Evolutionary conservation across 176 grass and related monocot species (phyloP), one percentile per base, ranked within the genome.

Genomic region (Phoenix roebelenii): DNA sequence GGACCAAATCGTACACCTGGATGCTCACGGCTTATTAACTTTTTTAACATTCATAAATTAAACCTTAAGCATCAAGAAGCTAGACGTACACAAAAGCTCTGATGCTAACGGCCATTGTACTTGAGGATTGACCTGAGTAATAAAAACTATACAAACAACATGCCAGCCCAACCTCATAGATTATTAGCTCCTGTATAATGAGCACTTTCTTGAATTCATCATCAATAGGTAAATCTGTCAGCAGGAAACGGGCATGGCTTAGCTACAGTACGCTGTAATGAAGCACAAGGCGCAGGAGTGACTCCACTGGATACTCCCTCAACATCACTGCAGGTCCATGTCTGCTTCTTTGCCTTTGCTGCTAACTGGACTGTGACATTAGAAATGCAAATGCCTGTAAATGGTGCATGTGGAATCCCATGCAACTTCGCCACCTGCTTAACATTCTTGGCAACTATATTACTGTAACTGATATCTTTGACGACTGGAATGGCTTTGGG

Each of bases 301-400:
- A 97, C 87, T 19, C 62, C 39, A 15, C 50, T 58, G 4, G 76
- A 91, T 0, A 97, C 73, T 10, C 93, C 93, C 62, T 88, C 70
- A 0, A 97, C 76, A 54, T 88, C 70, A 5, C 84, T 32, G 84
- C 93, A 97, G 3, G 23, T 85, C 93, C 93, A 97, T 0, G 78
- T 59, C n/a, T 66, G 49, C 72, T 97, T 88, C 61, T 55, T 87
- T 2, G 84, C 23, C 77, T 92, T 92, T 50, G 59, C 35, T 14
- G 35, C 14, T 48, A 97, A 19, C 3, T 59, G 23, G 0, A 79
- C 73, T 0, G 87, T 97, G 14, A 92, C 78, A 65, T 92, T 97
- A 61, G 87, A 86, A 49, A 97, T 70, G 79, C 93, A 92, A 55
- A 92, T 92, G 4, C 73, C 93, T 17, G 6, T 64, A 56, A 97